Conservation (phyloP, 2,329 filamentous ascomycete species). For the Nemania abortiva region DNA sequence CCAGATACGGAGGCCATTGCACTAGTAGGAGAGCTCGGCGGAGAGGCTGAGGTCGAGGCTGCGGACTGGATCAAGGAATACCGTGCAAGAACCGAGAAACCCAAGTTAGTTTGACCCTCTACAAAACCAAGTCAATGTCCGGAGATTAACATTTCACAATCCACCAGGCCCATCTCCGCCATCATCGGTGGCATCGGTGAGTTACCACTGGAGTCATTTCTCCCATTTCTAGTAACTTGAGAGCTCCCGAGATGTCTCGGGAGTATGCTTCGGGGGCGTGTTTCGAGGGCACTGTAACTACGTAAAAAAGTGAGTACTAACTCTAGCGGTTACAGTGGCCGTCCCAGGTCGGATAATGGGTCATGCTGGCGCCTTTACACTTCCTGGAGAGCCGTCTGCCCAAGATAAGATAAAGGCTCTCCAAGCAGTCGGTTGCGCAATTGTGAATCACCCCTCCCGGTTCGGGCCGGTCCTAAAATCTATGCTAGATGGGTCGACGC, state of each 20-base stretch:
- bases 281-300: too few relatives aligned
- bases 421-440: constrained; percentile 73
- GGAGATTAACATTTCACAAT: constrained; percentile 16
- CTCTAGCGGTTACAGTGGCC: constrained; percentile 52
- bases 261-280: too few relatives aligned
- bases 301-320: too few relatives aligned
- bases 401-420: constrained; percentile 75
- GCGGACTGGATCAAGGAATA: constrained; percentile 81
- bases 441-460: constrained; percentile 81
- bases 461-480: constrained; percentile 77
- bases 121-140: background rate
- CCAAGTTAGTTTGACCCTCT: constrained; percentile 65
- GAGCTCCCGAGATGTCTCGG: too few relatives aligned
- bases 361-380: constrained; percentile 80
- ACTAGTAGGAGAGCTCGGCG: constrained; percentile 79
- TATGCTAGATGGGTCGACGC: constrained; percentile 60
- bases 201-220: too few relatives aligned
- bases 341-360: constrained; percentile 77
- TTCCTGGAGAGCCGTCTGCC: constrained; percentile 73
- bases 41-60: constrained; percentile 75
- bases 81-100: constrained; percentile 64
- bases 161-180: constrained; percentile 74
- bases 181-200: constrained; percentile 73
- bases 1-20: constrained; percentile 78
- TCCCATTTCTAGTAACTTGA: too few relatives aligned